These are phyloP conservation scores for Mycocentrospora acerina DNA, from an alignment of 2,329 filamentous ascomycete genomes.

Conservation along the genomic window DNA sequence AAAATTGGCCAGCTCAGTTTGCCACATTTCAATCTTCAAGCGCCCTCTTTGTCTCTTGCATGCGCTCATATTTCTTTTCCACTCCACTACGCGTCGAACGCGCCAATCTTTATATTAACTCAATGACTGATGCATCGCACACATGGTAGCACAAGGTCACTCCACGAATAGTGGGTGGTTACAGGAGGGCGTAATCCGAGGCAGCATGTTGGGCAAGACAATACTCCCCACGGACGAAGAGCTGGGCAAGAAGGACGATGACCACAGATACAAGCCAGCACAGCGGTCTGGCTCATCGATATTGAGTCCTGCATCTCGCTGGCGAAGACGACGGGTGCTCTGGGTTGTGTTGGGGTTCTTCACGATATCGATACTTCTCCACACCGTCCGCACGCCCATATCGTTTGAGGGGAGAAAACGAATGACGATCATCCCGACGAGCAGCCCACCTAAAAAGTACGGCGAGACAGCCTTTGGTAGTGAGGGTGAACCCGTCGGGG, in stretches of 20 bases:
- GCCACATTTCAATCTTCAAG: not conserved
- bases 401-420: not conserved
- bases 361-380: conserved; percentile 64
- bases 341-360: conserved; percentile 43
- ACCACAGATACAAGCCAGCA: conserved; percentile 49
- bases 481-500: conserved; percentile 23
- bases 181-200: conserved; percentile 25
- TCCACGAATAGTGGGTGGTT: conserved; percentile 28
- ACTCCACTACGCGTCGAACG: conserved; percentile 13
- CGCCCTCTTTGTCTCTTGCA: conserved; percentile 5
- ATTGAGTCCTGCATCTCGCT: conserved; percentile 36
- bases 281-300: conserved; percentile 33
- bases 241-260: conserved; percentile 66
- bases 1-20: too few species aligned
- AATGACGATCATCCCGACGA: not conserved
- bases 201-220: conserved; percentile 42
- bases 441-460: conserved; percentile 3
- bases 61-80: conserved; percentile 20
- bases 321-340: conserved; percentile 54
- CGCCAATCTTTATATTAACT: conserved; percentile 7
- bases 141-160: conserved; percentile 25
- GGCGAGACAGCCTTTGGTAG: conserved; percentile 11
- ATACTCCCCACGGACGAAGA: conserved; percentile 60
- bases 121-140: conserved; percentile 26
- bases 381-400: conserved; percentile 22